Conservation (phyloP, 495 filamentous ascomycete species). For the Terfezia boudieri region DNA sequence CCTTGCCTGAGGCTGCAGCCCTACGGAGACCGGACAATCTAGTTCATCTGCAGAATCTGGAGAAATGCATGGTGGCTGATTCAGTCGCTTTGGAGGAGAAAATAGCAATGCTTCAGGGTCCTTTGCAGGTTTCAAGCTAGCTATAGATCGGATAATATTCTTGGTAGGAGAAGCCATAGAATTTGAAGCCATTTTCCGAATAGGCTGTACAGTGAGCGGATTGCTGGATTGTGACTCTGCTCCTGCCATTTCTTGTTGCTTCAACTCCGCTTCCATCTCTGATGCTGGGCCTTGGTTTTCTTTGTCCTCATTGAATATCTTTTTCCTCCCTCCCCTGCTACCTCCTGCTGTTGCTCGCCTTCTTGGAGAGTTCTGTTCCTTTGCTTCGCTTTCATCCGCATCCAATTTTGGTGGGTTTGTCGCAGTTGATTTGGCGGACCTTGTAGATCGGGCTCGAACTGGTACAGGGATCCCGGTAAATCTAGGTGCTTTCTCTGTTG, state of each 20-base stretch:
- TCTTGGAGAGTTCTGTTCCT: not conserved
- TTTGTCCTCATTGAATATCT: not conserved
- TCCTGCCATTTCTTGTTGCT: not conserved
- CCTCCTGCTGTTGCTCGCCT: not conserved
- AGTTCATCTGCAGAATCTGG: not conserved
- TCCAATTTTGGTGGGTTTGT: not conserved
- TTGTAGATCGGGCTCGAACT: not conserved
- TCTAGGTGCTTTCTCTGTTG: not conserved
- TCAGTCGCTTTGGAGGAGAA: no score
- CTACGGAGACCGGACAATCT: not conserved
- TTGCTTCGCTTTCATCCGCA: not conserved
- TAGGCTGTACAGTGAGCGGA: not conserved
- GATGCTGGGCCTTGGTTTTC: not conserved
- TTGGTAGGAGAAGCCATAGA: no score
- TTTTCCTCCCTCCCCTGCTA: not conserved
- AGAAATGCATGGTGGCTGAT: no score
- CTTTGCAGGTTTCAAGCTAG: no score
- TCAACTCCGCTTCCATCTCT: not conserved
- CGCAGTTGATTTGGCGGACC: not conserved
- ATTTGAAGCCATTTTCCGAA: not conserved
- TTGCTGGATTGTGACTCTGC: not conserved
- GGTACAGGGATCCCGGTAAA: not conserved
- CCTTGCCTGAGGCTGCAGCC: not conserved
- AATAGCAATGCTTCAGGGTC: no score
- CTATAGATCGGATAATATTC: no score